Conservation (phyloP, 2,329 filamentous ascomycete genomes). For the Microdochium nivale region DNA sequence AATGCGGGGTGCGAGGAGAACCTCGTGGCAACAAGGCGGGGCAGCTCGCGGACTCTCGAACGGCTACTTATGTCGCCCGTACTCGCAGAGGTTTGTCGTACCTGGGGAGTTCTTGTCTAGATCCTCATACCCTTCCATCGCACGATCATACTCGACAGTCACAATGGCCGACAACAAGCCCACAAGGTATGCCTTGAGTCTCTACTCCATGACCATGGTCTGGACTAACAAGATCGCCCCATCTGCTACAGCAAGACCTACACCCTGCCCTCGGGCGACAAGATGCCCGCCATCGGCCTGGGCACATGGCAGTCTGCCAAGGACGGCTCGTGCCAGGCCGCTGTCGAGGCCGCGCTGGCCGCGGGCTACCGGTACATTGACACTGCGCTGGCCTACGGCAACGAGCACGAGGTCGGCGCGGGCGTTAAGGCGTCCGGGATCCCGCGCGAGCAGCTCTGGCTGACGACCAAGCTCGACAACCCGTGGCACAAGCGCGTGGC, state of each 20-base stretch:
- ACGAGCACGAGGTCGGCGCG: slow-evolving; percentile 60
- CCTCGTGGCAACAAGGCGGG: too few relatives aligned
- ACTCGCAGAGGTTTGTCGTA: neutral
- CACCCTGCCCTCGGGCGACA: slow-evolving; percentile 66
- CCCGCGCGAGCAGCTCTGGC: slow-evolving; percentile 57
- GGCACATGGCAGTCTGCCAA: slow-evolving; percentile 72
- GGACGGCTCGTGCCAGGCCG: slow-evolving; percentile 54
- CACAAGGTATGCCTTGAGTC: neutral
- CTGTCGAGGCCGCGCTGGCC: slow-evolving; percentile 61
- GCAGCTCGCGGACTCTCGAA: too few relatives aligned
- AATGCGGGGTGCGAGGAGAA: too few relatives aligned
- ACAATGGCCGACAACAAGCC: neutral
- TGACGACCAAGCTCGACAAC: slow-evolving; percentile 80
- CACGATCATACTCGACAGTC: neutral
- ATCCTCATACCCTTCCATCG: neutral
- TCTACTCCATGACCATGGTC: too few relatives aligned
- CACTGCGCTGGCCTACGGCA: slow-evolving; percentile 70
- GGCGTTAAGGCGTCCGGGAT: slow-evolving; percentile 58
- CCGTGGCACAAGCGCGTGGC: slow-evolving; percentile 63
- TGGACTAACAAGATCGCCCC: slow-evolving; percentile 12
- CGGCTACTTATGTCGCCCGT: neutral
- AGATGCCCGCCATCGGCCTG: slow-evolving; percentile 69
- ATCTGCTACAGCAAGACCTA: slow-evolving; percentile 45
- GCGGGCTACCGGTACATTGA: slow-evolving; percentile 69
- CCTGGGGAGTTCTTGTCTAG: neutral